Evolutionary conservation across 768 basidiomycete genomes (phyloP), one percentile per base, ranked within the genome.

Genomic region (Bullera alba): DNA sequence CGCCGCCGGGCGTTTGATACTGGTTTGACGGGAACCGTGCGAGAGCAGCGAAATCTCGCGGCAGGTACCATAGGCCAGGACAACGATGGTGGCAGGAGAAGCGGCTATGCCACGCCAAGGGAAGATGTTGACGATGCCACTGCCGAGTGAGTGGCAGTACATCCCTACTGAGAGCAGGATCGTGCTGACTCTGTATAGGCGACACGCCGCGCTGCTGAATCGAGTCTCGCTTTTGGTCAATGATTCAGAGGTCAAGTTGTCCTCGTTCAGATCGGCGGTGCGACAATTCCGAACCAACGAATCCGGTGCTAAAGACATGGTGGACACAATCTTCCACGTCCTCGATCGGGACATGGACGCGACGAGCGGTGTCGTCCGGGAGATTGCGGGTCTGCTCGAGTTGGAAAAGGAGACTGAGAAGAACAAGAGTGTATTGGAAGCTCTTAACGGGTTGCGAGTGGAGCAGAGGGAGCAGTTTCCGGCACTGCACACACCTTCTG

Each of bases 401-500:
- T 86, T 87, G 2, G 87, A 87, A 30, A 82, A 83, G 42, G 87
- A 90, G 19, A 47, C 34, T 0, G 65, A 67, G 12, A 92, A 95
- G 79, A 84, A 84, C 50, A 76, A 78, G 29, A 83, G 82, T 48
- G 66, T 97, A 1, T 73, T 91, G 45, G 63, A 75, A 0, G 84
- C 86, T 0, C 87, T 92, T 84, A 86, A 85, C 43, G 82, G 81
- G 1, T 90, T 91, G 71, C 83, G 83, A 50, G 76, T 87, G 25
- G 86, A 90, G 86, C 85, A 87, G 82, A 84, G 83, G 17, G 81
- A 82, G 66, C 82, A 89, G 58, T 89, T 90, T 75, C 89, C 90
- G 0, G 83, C 88, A 42, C 77, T 91, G 4, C 23, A 46, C 12
- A 50, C 60, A 16, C 58, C 63, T 4, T 36, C 39, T 14, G 59